Conservation (phyloP, 345 rosid species). For the Pugionium cornutum region DNA sequence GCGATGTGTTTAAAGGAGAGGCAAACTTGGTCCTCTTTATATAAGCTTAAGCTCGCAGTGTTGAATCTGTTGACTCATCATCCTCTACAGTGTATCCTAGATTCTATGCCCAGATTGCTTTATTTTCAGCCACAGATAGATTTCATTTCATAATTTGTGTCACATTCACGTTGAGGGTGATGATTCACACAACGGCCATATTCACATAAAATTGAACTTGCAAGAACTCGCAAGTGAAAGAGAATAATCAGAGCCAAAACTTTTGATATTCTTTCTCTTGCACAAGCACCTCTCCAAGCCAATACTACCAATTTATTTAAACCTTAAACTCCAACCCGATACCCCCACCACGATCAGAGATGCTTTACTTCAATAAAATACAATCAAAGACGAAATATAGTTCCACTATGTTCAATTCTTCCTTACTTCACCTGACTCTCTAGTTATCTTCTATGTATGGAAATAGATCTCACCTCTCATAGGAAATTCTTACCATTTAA, state of each 20-base stretch:
- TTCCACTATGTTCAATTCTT: constrained; percentile 20
- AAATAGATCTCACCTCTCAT: constrained; percentile 15
- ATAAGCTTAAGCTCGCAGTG: constrained; percentile 17
- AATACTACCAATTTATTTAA: constrained; percentile 4
- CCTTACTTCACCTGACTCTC: constrained; percentile 10
- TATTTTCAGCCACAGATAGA: constrained; percentile 12
- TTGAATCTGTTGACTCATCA: constrained; percentile 26
- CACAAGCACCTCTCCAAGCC: constrained; percentile 7
- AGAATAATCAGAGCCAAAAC: neutral
- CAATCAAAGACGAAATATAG: constrained; percentile 3
- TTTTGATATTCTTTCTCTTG: constrained; percentile 20
- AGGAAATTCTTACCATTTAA: neutral
- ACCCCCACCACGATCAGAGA: constrained; percentile 4
- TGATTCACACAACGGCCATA: neutral
- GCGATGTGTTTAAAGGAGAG: constrained; percentile 28
- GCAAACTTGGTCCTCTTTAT: constrained; percentile 27
- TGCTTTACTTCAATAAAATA: constrained; percentile 4
- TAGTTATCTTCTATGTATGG: neutral
- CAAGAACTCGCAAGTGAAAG: neutral
- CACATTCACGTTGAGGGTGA: constrained; percentile 1
- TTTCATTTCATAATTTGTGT: constrained; percentile 22
- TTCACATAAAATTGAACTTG: constrained; percentile 1
- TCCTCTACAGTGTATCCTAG: constrained; percentile 16
- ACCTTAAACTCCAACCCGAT: neutral
- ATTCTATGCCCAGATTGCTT: constrained; percentile 21